phyloP scores from a whole-genome alignment of 2,329 filamentous ascomycete genomes.

The Aspergillus sp. region DNA sequence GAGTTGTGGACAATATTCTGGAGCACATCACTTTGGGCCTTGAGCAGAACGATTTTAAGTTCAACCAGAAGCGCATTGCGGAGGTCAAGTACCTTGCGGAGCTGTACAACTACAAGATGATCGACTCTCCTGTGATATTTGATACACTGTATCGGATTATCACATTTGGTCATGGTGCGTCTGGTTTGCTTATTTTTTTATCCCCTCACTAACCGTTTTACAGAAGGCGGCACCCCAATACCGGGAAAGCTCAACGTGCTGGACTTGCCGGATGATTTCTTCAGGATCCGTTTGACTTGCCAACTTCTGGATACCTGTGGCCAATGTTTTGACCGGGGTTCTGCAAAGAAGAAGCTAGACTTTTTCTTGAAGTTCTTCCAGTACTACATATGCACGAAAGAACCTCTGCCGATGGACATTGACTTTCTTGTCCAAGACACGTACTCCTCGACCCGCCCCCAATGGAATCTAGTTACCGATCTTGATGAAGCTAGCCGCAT shows the following conservation, averaged over 20 bases:
- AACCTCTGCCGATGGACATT: constrained; percentile 89
- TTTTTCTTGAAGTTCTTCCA: constrained; percentile 96
- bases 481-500: constrained; percentile 78
- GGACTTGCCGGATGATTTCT: constrained; percentile 91
- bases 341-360: constrained; percentile 93
- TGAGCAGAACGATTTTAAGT: constrained; percentile 96
- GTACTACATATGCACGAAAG: constrained; percentile 93
- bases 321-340: constrained; percentile 91
- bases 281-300: constrained; percentile 86
- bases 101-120: constrained; percentile 95
- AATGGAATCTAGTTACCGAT: constrained; percentile 84
- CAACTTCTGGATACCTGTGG: constrained; percentile 93
- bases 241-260: constrained; percentile 75
- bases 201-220: constrained; percentile 1
- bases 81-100: constrained; percentile 97
- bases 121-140: constrained; percentile 93
- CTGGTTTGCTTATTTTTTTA: neutral
- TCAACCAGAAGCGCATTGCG: constrained; percentile 89
- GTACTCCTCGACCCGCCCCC: constrained; percentile 77
- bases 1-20: constrained; percentile 86
- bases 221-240: constrained; percentile 73
- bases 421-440: constrained; percentile 96
- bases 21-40: constrained; percentile 86
- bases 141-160: constrained; percentile 93
- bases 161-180: constrained; percentile 79